Evolutionary conservation across 2,329 filamentous ascomycete genomes (phyloP).

Genomic region (Pseudogymnoascus sp.): DNA sequence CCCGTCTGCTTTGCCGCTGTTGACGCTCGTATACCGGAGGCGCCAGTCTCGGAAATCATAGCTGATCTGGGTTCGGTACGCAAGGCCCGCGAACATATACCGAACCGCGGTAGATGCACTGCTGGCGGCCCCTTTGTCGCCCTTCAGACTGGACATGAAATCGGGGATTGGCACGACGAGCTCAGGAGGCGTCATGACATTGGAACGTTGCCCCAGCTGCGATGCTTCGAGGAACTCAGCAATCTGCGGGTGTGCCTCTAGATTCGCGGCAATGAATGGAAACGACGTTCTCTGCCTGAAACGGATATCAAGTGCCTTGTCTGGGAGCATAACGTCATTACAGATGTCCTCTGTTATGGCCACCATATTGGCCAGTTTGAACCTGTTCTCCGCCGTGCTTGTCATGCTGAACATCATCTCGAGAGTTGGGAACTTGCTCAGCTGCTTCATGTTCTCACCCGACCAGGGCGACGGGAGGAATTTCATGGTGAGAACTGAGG

Average conservation of each 20-base stretch:
- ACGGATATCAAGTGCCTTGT: conserved; percentile 24
- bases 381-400: conserved; percentile 5
- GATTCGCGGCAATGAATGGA: conserved; percentile 12
- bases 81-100: conserved; percentile 27
- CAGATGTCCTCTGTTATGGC: conserved; percentile 20
- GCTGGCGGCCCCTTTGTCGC: neutral
- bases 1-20: conserved; percentile 27
- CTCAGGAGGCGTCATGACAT: conserved; percentile 21
- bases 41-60: conserved; percentile 21
- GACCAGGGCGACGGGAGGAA: conserved; percentile 11
- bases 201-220: conserved; percentile 14
- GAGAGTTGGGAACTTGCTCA: conserved; percentile 24
- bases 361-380: conserved; percentile 16
- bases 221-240: conserved; percentile 19
- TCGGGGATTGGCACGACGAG: conserved; percentile 22
- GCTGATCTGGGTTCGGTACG: conserved; percentile 19
- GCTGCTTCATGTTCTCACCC: conserved; percentile 8
- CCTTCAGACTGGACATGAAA: conserved; percentile 14
- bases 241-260: conserved; percentile 13
- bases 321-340: conserved; percentile 27
- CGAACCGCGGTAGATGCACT: conserved; percentile 20
- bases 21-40: conserved; percentile 23
- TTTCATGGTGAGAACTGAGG: conserved; percentile 4
- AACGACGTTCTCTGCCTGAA: conserved; percentile 23
- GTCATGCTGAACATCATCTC: conserved; percentile 25